phyloP scores from a whole-genome alignment of 2,329 filamentous ascomycete genomes.

The Diaporthe citri region DNA sequence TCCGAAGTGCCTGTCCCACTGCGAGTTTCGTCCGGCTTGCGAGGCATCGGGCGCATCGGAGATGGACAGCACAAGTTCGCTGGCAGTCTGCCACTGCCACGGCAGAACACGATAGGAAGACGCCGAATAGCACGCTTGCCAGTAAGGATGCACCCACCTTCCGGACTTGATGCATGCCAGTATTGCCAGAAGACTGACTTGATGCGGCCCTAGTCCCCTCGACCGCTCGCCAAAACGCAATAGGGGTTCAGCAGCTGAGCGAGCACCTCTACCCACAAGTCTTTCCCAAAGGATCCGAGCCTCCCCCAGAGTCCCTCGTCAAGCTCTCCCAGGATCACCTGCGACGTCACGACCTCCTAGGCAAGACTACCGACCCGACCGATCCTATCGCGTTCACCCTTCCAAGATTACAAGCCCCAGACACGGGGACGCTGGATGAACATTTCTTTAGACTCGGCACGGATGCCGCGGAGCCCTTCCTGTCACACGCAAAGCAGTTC shows the following conservation, averaged over 20 bases:
- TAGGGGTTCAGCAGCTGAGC: slow-evolving; percentile 95
- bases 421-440: slow-evolving; percentile 79
- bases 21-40: slow-evolving; percentile 65
- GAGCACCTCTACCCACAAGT: slow-evolving; percentile 84
- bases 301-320: slow-evolving; percentile 79
- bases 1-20: slow-evolving; percentile 55
- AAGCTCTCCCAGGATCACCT: slow-evolving; percentile 86
- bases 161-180: slow-evolving; percentile 20
- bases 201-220: slow-evolving; percentile 56
- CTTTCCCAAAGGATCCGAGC: slow-evolving; percentile 71
- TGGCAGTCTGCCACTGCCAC: slow-evolving; percentile 54
- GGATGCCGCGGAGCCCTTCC: slow-evolving; percentile 88
- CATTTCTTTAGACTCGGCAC: slow-evolving; percentile 92
- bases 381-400: slow-evolving; percentile 88
- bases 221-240: slow-evolving; percentile 85
- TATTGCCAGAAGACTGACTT: slow-evolving; percentile 39
- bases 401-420: slow-evolving; percentile 78
- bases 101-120: slow-evolving; percentile 32
- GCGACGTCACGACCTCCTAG: slow-evolving; percentile 84
- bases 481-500: slow-evolving; percentile 81
- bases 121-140: slow-evolving; percentile 51
- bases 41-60: slow-evolving; percentile 59
- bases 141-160: slow-evolving; percentile 51
- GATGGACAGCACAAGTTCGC: slow-evolving; percentile 55
- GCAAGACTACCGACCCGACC: slow-evolving; percentile 86